These are phyloP conservation scores for Dicorynia guianensis DNA, from an alignment of 306 rosid genomes.

Conservation along the genomic window DNA sequence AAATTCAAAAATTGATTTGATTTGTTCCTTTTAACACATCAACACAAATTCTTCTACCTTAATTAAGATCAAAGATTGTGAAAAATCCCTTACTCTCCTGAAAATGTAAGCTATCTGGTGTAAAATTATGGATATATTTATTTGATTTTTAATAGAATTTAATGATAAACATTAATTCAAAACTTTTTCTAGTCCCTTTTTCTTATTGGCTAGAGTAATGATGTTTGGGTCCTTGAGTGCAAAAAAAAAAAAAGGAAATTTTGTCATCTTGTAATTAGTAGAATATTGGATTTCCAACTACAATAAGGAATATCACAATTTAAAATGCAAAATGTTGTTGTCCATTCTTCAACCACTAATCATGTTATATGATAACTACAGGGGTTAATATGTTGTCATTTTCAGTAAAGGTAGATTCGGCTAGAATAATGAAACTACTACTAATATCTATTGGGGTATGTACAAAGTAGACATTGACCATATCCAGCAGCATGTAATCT, in stretches of 20 bases:
- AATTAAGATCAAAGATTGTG: no score
- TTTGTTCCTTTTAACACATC: no score
- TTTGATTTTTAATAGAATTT: constrained; percentile 46
- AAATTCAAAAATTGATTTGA: no score
- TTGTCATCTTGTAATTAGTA: constrained; percentile 18
- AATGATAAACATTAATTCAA: constrained; percentile 41
- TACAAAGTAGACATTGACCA: constrained; percentile 44
- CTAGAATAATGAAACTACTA: constrained; percentile 43
- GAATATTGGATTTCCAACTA: constrained; percentile 5
- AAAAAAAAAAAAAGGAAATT: not conserved
- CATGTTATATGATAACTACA: constrained; percentile 36
- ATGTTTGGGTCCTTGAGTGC: constrained; percentile 16
- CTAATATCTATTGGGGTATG: constrained; percentile 25
- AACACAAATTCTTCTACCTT: no score
- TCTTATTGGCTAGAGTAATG: not conserved
- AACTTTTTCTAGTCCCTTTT: not conserved
- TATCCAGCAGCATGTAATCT: constrained; percentile 48
- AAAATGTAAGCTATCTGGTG: no score
- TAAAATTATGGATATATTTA: no score
- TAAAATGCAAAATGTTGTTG: constrained; percentile 27
- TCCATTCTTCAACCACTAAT: constrained; percentile 42
- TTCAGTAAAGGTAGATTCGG: constrained; percentile 43
- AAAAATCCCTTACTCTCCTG: no score
- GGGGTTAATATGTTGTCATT: constrained; percentile 47
- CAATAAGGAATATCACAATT: constrained; percentile 33